A percentile compares a stretch with the other conserved stretches of the same genome.
These are phyloP conservation scores for Salix caprea DNA, from an alignment of 345 rosid species.

Conservation along the genomic window DNA sequence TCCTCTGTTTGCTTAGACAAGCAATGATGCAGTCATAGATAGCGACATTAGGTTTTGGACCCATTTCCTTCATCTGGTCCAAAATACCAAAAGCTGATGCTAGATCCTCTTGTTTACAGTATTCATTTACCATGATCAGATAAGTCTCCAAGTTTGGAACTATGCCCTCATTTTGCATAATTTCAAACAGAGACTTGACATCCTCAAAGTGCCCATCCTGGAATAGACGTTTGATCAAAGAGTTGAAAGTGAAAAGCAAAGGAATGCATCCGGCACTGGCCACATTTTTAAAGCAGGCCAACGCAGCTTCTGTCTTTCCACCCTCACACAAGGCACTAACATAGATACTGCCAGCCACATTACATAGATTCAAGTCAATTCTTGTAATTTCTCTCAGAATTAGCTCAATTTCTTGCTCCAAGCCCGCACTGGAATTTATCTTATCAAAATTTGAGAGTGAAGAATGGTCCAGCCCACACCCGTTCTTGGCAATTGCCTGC, in stretches of 20 bases:
- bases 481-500: constrained; percentile 42
- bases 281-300: constrained; percentile 36
- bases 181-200: constrained; percentile 33
- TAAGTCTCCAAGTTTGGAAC: constrained; percentile 52
- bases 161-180: constrained; percentile 40
- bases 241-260: constrained; percentile 46
- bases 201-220: constrained; percentile 37
- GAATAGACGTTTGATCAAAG: constrained; percentile 48
- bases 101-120: constrained; percentile 42
- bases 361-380: constrained; percentile 37
- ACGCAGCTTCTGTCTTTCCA: constrained; percentile 37
- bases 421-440: constrained; percentile 17
- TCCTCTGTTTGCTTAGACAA: constrained; percentile 41
- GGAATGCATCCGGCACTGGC: constrained; percentile 44
- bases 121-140: constrained; percentile 45
- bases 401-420: constrained; percentile 38
- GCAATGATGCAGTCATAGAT: constrained; percentile 53
- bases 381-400: constrained; percentile 43
- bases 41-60: constrained; percentile 56
- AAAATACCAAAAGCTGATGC: constrained; percentile 40
- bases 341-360: constrained; percentile 44
- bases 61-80: constrained; percentile 46
- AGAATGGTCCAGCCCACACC: constrained; percentile 36
- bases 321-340: constrained; percentile 50
- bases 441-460: constrained; percentile 14